Base-by-base conservation (phyloP, 768 basidiomycete genomes). In the Boletus pseudopeckii region DNA sequence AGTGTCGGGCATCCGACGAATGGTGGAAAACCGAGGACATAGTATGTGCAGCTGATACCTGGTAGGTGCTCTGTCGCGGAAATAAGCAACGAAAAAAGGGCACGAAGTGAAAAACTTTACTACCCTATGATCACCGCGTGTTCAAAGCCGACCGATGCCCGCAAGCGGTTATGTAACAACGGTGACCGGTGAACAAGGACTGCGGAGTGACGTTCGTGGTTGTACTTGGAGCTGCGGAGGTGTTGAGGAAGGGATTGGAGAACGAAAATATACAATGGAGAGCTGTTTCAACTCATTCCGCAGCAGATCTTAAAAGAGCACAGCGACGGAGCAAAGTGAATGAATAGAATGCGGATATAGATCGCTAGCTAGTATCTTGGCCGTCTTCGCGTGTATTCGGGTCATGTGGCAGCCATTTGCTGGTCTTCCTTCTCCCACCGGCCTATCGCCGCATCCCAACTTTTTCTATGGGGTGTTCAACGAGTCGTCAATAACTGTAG, bases 1-100 rank as follows among this genome's bases (percentile, higher is more conserved):
- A 53, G 36, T 30, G n/a, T 53, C 42, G 50, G 53, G 37, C 22
- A 17, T 33, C 53, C 51, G 36, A 39, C 30, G 17, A 33, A n/a
- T 30, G 41, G 28, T 17, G 22, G 45, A 17, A 34, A 41, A 30
- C 26, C 5, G 44, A 40, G 26, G 30, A 22, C 15, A 43, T 1
- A 22, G 22, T n/a, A n/a, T n/a, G n/a, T n/a, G n/a, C n/a, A n/a
- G n/a, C n/a, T n/a, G n/a, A n/a, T n/a, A n/a, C n/a, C n/a, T n/a
- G n/a, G n/a, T n/a, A n/a, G n/a, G n/a, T n/a, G n/a, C 22, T 22
- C 22, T 22, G 26, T 22, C 28, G n/a, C n/a, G 44, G 14, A 17
- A 37, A 26, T 49, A 38, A 50, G 48, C 47, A 15, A 22, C 14
- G 20, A 18, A 37, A 26, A 33, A 36, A 36, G 6, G 50, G n/a